phyloP scores from a whole-genome alignment of 371 early-diverging fungal species.

The Rhizopus stolonifer region DNA sequence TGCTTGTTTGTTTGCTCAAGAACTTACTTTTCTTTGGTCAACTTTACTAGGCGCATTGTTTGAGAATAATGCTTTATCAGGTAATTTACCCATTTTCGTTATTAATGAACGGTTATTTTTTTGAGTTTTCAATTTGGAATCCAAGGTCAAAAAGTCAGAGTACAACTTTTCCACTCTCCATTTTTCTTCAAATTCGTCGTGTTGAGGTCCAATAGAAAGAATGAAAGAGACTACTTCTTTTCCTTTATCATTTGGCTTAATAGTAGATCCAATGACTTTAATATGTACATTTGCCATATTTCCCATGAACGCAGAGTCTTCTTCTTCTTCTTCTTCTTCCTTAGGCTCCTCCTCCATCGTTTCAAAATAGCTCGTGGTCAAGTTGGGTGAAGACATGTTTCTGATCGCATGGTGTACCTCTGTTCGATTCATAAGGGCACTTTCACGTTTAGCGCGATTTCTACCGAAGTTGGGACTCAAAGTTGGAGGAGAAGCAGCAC shows the following conservation, averaged over 20 bases:
- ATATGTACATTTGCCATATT: constrained; percentile 23
- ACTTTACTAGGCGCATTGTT: constrained; percentile 74
- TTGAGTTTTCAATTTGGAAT: constrained; percentile 63
- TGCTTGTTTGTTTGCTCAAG: too few relatives aligned
- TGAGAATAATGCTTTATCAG: constrained; percentile 81
- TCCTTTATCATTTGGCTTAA: constrained; percentile 75
- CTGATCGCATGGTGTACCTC: constrained; percentile 5
- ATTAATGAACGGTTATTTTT: constrained; percentile 40
- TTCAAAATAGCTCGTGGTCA: neutral
- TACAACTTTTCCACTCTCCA: constrained; percentile 88
- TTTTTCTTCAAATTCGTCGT: constrained; percentile 46
- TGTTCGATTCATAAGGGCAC: neutral
- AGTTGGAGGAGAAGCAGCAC: too few relatives aligned
- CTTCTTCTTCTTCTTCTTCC: constrained; percentile 1
- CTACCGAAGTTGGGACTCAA: too few relatives aligned
- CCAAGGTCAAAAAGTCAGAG: constrained; percentile 79
- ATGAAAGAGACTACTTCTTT: constrained; percentile 71
- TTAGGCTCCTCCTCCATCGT: too few relatives aligned
- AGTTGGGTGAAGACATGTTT: neutral
- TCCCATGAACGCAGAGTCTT: too few relatives aligned
- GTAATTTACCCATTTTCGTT: constrained; percentile 68
- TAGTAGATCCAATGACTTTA: constrained; percentile 67
- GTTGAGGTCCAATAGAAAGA: constrained; percentile 42
- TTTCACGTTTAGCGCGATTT: constrained; percentile 7
- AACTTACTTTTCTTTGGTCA: constrained; percentile 67